These are phyloP conservation scores for Tieghemiomyces parasiticus DNA, from an alignment of 192 early-diverging fungal genomes.

Conservation along the genomic window DNA sequence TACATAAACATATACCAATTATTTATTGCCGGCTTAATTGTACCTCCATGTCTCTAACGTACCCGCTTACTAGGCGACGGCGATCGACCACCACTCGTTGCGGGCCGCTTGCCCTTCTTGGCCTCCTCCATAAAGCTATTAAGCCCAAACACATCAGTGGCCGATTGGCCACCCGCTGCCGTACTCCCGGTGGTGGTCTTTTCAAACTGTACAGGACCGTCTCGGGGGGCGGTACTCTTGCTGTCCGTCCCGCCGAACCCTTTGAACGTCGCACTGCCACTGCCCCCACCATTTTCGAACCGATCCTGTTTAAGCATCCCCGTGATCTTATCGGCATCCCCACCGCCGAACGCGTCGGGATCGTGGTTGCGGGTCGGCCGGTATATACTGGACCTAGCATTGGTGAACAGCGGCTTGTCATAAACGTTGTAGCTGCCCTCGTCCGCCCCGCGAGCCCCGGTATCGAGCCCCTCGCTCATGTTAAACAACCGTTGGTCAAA, in stretches of 20 bases:
- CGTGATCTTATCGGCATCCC: conserved; percentile 49
- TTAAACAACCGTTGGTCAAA: conserved; percentile 94
- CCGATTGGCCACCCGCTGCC: conserved; percentile 14
- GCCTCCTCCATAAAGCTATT: conserved; percentile 70
- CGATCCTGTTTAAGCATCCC: conserved; percentile 48
- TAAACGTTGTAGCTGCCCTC: conserved; percentile 86
- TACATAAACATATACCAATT: no score
- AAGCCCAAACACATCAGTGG: conserved; percentile 80
- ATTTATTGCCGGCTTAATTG: no score
- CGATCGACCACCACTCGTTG: no score
- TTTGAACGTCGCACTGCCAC: conserved; percentile 25
- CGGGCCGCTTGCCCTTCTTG: conserved; percentile 36
- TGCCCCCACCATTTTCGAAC: conserved; percentile 37
- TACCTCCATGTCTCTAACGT: no score
- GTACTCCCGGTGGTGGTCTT: conserved; percentile 34
- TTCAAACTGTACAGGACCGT: conserved; percentile 91
- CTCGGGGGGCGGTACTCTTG: conserved; percentile 32
- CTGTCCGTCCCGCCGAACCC: conserved; percentile 58
- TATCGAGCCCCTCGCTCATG: conserved; percentile 67
- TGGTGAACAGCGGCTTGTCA: conserved; percentile 88
- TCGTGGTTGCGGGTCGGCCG: conserved; percentile 49
- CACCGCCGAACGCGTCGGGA: conserved; percentile 41
- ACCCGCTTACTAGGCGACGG: no score
- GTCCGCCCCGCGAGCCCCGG: conserved; percentile 85
- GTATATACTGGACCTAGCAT: conserved; percentile 57